Evolutionary conservation across 1,284 basidiomycete genomes (phyloP).

Genomic region (Apiotrichum laibachii): DNA sequence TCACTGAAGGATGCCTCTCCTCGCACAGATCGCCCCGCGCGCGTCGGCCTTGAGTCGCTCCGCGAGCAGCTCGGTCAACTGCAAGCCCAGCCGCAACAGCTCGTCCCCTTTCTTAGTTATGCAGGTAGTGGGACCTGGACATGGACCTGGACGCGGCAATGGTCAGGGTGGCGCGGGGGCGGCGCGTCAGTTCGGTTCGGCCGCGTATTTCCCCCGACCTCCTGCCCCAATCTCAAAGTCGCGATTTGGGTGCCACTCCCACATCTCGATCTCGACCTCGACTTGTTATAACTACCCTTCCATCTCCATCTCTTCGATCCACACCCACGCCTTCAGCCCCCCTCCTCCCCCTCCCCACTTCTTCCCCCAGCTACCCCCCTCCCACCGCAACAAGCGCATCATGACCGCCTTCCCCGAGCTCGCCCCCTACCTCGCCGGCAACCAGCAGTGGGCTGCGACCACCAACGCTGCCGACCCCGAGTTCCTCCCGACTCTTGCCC

Average conservation of each 20-base stretch:
- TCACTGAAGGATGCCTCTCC: too few species aligned
- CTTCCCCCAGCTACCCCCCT: background rate
- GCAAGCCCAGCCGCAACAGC: too few species aligned
- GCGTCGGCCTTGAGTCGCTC: too few species aligned
- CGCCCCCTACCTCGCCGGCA: constrained; percentile 31
- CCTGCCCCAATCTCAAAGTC: background rate
- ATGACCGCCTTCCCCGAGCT: constrained; percentile 25
- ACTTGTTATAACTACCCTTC: background rate
- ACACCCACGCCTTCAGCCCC: background rate
- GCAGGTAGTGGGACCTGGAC: too few species aligned
- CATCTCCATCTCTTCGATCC: background rate
- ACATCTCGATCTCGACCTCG: background rate
- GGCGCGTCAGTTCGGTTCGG: too few species aligned
- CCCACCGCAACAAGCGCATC: background rate
- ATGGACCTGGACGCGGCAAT: too few species aligned
- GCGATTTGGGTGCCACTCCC: background rate
- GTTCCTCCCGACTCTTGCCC: constrained; percentile 38
- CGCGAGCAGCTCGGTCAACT: too few species aligned
- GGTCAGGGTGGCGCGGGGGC: too few species aligned
- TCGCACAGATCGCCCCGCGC: too few species aligned
- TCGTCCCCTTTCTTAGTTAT: too few species aligned
- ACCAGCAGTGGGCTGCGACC: constrained; percentile 38
- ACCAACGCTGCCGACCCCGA: constrained; percentile 32
- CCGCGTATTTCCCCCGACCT: too few species aligned
- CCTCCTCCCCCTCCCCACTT: background rate